These are phyloP conservation scores for Stachybotrys echinatus DNA, from an alignment of 2,329 filamentous ascomycete genomes.

Conservation along the genomic window DNA sequence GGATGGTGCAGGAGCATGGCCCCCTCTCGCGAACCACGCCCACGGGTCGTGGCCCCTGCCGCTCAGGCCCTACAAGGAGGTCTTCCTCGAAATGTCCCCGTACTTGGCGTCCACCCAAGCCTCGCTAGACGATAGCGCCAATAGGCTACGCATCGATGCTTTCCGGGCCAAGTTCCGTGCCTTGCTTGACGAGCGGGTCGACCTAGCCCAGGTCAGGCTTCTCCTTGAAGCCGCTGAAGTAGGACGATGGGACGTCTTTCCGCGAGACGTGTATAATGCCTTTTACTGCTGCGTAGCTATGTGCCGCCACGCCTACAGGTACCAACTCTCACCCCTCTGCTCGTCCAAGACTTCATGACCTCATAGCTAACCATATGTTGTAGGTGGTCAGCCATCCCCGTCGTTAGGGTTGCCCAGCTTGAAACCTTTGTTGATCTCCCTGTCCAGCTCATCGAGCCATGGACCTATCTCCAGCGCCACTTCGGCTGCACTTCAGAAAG, in stretches of 20 bases:
- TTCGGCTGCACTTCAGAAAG: background rate
- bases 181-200: background rate
- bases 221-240: background rate
- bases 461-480: background rate
- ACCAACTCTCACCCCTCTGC: background rate
- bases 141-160: background rate
- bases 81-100: background rate
- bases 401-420: background rate
- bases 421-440: background rate
- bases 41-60: background rate
- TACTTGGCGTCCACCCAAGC: background rate
- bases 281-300: background rate
- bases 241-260: background rate
- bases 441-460: background rate
- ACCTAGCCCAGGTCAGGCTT: background rate
- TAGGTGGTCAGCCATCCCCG: background rate
- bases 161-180: background rate
- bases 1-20: background rate
- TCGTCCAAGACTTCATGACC: no score
- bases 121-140: background rate
- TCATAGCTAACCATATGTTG: background rate
- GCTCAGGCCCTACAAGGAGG: background rate
- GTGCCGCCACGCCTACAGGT: constrained; percentile 1
- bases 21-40: background rate
- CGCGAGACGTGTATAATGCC: background rate